These are phyloP conservation scores for Microdochium trichocladiopsis DNA, from an alignment of 2,329 filamentous ascomycete genomes.

Conservation along the genomic window DNA sequence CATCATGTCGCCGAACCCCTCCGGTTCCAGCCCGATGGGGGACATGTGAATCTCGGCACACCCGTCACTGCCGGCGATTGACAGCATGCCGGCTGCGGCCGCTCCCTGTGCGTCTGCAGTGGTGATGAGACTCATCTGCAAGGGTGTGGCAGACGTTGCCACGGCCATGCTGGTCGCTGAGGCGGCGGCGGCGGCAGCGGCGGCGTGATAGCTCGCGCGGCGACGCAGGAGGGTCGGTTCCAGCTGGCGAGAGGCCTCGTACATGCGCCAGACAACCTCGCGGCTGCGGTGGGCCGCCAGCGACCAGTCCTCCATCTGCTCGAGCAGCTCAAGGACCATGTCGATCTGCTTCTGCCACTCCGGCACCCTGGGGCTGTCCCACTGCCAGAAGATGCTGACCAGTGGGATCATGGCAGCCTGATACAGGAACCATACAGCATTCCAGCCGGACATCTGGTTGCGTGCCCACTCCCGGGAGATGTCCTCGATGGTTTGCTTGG, in stretches of 20 bases:
- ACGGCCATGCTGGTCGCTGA: constrained; percentile 5
- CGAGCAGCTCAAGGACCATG: constrained; percentile 51
- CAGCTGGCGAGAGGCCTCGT: constrained; percentile 44
- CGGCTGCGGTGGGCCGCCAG: constrained; percentile 54
- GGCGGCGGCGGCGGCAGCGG: constrained; percentile 1
- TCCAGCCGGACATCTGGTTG: constrained; percentile 74
- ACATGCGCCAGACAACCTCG: constrained; percentile 57
- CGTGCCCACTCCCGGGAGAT: constrained; percentile 63
- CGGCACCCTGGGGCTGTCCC: constrained; percentile 36
- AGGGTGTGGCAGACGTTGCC: constrained; percentile 2
- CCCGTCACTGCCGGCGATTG: constrained; percentile 11
- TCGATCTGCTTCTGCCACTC: constrained; percentile 53
- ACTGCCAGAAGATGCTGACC: constrained; percentile 66
- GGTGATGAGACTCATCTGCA: constrained; percentile 7
- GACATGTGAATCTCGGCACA: constrained; percentile 40
- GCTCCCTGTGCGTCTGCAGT: constrained; percentile 16
- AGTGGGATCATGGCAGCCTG: constrained; percentile 75
- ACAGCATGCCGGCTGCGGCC: constrained; percentile 22
- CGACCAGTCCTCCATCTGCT: constrained; percentile 59
- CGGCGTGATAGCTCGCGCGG: constrained; percentile 14
- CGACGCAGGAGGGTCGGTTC: constrained; percentile 26
- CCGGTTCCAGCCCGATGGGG: constrained; percentile 42
- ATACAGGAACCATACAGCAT: constrained; percentile 75
- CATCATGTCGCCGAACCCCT: constrained; percentile 41
- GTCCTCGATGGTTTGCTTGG: constrained; percentile 64